Evolutionary conservation across 2,329 filamentous ascomycete species (phyloP), one percentile per base, ranked within the genome.

Genomic region (Penicillium sp.): DNA sequence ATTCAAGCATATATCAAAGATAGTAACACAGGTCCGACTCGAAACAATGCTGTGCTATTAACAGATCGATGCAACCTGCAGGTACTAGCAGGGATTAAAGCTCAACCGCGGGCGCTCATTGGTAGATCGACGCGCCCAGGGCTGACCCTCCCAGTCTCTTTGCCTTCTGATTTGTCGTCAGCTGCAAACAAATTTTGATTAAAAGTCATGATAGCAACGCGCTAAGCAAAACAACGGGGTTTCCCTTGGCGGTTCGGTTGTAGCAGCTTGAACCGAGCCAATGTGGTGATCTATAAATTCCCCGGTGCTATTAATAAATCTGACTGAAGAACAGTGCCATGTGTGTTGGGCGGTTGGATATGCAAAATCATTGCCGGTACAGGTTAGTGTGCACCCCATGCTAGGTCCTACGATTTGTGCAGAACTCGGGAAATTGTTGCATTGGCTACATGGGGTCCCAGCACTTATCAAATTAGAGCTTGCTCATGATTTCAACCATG

Each of bases 11-110:
- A 45, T 53, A 39, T 55, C 57, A 64, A 64, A 61, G 61, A 65
- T 62, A 65, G 62, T 61, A 67, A 62, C 61, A 66, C 47, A 50
- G 50, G 47, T 50, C 56, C 51, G 53, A 61, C 53, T 61, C 56
- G 62, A 70, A 69, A 69, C 65, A 58, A 47, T 50, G 55, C n/a
- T 57, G 58, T 57, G 61, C 64, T 67, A 68, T 63, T 61, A 68
- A 65, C 68, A 68, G 60, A 62, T 65, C 60, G 55, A 63, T 64
- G 57, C 55, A 61, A 42, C 42, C 60, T 65, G 61, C 64, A 65
- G 65, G 62, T 63, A 66, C 63, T 65, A 58, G 55, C 61, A 60
- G 49, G 54, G 58, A 58, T 57, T 42, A 46, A 31, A 51, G 50
- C 34, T 56, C 52, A 50, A 63, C 53, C 22, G 10, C 29, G 22